Conservation (phyloP, 768 basidiomycete species). For the Phaeolepiota aurea region DNA sequence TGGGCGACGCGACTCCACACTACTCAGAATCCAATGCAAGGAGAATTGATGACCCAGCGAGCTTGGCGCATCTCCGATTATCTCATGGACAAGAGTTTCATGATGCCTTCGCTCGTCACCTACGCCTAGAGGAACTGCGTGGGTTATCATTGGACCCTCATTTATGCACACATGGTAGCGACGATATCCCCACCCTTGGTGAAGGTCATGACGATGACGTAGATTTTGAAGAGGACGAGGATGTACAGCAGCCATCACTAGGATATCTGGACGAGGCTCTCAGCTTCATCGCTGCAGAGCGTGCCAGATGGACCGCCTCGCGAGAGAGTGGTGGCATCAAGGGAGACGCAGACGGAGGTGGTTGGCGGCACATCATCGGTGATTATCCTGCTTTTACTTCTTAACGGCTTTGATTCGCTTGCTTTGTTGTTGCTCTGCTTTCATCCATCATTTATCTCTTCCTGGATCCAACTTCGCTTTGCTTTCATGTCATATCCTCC, state of each 20-base stretch:
- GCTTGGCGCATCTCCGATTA: too few relatives aligned
- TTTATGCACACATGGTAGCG: neutral
- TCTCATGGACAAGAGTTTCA: too few relatives aligned
- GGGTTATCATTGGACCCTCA: too few relatives aligned
- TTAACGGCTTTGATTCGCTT: neutral
- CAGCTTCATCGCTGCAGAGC: conserved; percentile 67
- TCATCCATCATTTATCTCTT: neutral
- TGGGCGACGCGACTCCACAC: neutral
- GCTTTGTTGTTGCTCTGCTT: neutral
- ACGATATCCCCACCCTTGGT: conserved; percentile 1
- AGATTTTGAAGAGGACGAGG: conserved; percentile 13
- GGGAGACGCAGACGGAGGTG: neutral
- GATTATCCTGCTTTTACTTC: neutral
- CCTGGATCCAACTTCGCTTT: neutral
- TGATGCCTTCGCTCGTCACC: neutral
- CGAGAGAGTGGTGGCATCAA: conserved; percentile 23
- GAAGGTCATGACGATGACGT: conserved; percentile 9
- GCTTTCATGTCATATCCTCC: neutral
- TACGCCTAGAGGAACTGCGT: too few relatives aligned
- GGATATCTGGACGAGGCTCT: conserved; percentile 69
- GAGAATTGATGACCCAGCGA: neutral
- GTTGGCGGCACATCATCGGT: neutral
- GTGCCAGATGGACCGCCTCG: conserved; percentile 47
- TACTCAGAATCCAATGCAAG: neutral
- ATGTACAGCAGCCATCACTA: conserved; percentile 46